phyloP scores from a whole-genome alignment of 257 asterid species.

The Ilex aquifolium region DNA sequence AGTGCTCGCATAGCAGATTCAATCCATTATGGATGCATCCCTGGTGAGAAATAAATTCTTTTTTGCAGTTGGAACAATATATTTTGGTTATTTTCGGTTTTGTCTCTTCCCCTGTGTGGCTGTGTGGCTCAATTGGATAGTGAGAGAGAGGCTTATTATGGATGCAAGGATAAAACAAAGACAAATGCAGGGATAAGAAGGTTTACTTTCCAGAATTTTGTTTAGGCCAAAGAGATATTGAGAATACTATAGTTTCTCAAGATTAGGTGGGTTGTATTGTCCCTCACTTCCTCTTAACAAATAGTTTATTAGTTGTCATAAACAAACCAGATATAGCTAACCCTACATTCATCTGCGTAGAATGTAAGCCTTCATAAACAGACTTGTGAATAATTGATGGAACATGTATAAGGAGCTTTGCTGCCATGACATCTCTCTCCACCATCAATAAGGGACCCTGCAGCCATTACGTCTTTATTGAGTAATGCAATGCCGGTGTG shows the following conservation, averaged over 20 bases:
- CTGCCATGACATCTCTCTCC: no score
- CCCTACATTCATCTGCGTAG: no score
- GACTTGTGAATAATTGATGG: no score
- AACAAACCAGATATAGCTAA: no score
- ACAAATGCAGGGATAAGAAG: no score
- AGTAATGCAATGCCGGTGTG: neutral
- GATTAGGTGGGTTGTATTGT: slow-evolving; percentile 1
- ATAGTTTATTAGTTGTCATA: no score
- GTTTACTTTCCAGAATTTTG: no score
- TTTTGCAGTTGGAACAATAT: neutral
- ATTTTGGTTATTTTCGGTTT: neutral
- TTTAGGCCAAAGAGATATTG: no score
- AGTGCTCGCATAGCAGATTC: slow-evolving; percentile 99
- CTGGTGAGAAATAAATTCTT: slow-evolving; percentile 57
- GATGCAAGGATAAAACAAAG: neutral
- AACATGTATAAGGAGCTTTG: no score
- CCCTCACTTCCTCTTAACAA: neutral
- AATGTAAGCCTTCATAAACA: no score
- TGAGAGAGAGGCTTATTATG: neutral
- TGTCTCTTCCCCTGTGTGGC: neutral
- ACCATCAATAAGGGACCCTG: neutral
- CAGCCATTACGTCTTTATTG: neutral
- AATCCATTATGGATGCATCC: slow-evolving; percentile 94
- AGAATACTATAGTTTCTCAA: no score
- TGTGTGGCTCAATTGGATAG: neutral